Evolutionary conservation across 2,329 filamentous ascomycete genomes (phyloP).

Genomic region (Cladorrhinum sp.): DNA sequence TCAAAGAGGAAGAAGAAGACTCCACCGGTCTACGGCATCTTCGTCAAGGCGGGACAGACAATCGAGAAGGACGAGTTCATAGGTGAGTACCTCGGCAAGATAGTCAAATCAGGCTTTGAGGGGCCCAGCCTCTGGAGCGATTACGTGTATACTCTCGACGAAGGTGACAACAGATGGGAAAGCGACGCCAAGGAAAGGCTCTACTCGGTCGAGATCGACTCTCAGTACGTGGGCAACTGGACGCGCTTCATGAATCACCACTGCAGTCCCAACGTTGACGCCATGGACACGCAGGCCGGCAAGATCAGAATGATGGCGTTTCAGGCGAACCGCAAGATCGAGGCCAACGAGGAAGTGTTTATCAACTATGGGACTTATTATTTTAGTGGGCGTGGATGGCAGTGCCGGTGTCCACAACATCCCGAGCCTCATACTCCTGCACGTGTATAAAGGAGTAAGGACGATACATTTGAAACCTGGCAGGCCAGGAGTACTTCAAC

Average conservation of each 20-base stretch:
- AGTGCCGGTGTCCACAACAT: neutral
- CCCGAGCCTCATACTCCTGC: neutral
- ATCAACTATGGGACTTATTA: conserved; percentile 21
- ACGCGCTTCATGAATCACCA: conserved; percentile 24
- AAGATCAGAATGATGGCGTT: conserved; percentile 16
- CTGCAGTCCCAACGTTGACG: conserved; percentile 20
- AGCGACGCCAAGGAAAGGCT: neutral
- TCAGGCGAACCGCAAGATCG: neutral
- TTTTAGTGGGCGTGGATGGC: conserved; percentile 36
- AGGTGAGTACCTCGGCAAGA: conserved; percentile 18
- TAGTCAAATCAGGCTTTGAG: neutral
- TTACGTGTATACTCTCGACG: conserved; percentile 5
- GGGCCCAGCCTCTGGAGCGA: neutral
- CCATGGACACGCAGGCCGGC: conserved; percentile 6
- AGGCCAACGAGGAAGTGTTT: conserved; percentile 15
- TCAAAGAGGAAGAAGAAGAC: neutral
- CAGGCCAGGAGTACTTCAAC: too few species aligned
- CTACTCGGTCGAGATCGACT: conserved; percentile 8
- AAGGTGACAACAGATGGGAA: neutral
- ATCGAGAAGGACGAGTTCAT: conserved; percentile 7
- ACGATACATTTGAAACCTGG: neutral
- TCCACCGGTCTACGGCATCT: conserved; percentile 6
- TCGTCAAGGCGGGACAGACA: neutral
- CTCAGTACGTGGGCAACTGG: conserved; percentile 21
- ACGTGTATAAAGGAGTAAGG: too few species aligned